These are phyloP conservation scores for Sanghuangporus sanghuang DNA, from an alignment of 1,284 basidiomycete genomes.

Conservation along the genomic window DNA sequence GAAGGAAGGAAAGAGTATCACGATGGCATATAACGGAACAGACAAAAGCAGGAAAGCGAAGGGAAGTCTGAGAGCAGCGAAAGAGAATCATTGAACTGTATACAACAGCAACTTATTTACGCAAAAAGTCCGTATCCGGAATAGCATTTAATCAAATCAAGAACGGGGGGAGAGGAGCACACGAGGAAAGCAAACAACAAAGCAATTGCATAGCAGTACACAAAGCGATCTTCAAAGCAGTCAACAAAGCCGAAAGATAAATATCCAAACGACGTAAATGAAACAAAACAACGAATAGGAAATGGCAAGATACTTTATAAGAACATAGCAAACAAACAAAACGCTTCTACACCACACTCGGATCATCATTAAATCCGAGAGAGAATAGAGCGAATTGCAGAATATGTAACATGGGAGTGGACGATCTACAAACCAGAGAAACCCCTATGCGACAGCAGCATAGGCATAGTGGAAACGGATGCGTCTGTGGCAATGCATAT, in stretches of 20 bases:
- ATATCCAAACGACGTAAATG: neutral
- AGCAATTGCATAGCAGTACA: neutral
- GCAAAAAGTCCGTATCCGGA: neutral
- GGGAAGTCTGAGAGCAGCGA: too few species aligned
- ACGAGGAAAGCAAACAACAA: neutral
- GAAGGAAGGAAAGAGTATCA: neutral
- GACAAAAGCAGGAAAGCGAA: neutral
- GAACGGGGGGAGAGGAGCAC: neutral
- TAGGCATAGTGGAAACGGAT: neutral
- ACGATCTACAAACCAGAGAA: neutral
- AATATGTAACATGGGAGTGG: neutral
- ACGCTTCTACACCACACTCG: neutral
- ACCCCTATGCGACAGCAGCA: neutral
- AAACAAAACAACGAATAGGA: neutral
- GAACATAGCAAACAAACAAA: neutral
- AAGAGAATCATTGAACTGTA: too few species aligned
- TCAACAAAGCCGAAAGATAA: neutral
- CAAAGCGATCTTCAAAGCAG: neutral
- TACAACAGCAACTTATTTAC: neutral
- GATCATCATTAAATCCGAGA: neutral
- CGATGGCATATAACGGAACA: neutral
- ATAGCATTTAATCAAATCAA: neutral
- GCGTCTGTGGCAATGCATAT: neutral
- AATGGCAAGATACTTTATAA: neutral
- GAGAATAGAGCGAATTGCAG: neutral